A percentile compares a stretch with the other conserved stretches of the same genome.
Evolutionary conservation across 1,284 basidiomycete genomes (phyloP).

Genomic region (Microbotryum silenes-acaulis): DNA sequence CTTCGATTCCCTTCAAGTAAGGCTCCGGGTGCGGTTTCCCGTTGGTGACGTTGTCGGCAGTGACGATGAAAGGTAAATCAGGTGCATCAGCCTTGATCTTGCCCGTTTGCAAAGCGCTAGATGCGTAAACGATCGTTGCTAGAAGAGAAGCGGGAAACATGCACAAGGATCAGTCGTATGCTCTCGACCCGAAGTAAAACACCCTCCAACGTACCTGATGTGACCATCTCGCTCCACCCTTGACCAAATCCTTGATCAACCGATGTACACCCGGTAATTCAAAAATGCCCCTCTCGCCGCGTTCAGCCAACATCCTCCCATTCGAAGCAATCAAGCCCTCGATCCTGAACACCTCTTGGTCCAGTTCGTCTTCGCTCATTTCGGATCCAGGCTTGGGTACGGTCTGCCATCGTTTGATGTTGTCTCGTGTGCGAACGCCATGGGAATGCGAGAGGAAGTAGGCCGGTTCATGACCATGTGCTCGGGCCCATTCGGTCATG

Average conservation of each 20-base stretch:
- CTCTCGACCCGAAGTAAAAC: background rate
- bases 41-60: constrained; percentile 60
- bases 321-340: constrained; percentile 32
- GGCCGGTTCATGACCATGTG: constrained; percentile 20
- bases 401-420: constrained; percentile 24
- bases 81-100: constrained; percentile 19
- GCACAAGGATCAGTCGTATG: background rate
- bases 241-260: constrained; percentile 11
- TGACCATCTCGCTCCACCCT: constrained; percentile 27
- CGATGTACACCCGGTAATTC: constrained; percentile 13
- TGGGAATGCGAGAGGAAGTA: constrained; percentile 28
- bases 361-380: constrained; percentile 24
- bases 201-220: constrained; percentile 19
- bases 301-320: constrained; percentile 17
- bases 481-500: constrained; percentile 18
- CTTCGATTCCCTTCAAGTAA: constrained; percentile 50
- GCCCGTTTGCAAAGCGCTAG: constrained; percentile 29
- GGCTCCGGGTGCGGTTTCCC: constrained; percentile 78
- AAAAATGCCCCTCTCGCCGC: constrained; percentile 21
- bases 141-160: background rate
- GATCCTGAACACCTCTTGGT: constrained; percentile 14
- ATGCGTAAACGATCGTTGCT: constrained; percentile 32
- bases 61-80: constrained; percentile 47
- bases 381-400: constrained; percentile 16
- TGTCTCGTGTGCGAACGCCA: constrained; percentile 30